Conservation (phyloP, 495 filamentous ascomycete species). For the Trichocladium uniseriatum region DNA sequence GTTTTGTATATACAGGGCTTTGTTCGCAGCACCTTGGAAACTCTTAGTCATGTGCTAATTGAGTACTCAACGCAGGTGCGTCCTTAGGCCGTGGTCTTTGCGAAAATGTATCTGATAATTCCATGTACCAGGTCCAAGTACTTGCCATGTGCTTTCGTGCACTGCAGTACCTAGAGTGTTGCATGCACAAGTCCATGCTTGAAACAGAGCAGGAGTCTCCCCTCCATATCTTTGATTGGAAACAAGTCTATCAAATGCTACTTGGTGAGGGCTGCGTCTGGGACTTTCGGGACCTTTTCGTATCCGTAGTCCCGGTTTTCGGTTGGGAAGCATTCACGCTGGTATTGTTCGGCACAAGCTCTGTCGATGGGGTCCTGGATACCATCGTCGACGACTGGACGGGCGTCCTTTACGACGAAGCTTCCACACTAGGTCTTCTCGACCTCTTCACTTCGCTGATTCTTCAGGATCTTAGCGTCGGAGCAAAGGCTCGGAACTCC, state of each 20-base stretch:
- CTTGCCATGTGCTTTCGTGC: background rate
- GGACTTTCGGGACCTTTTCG: slow-evolving; percentile 18
- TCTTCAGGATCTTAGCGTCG: background rate
- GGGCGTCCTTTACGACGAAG: slow-evolving; percentile 7
- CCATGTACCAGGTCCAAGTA: too few species aligned
- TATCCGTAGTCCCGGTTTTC: slow-evolving; percentile 4
- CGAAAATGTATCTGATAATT: too few species aligned
- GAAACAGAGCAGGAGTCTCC: too few species aligned
- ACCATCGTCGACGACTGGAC: slow-evolving; percentile 13
- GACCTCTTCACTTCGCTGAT: slow-evolving; percentile 15
- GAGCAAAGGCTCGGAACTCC: background rate
- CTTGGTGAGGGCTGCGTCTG: slow-evolving; percentile 11
- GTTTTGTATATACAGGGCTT: too few species aligned
- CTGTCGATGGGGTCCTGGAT: background rate
- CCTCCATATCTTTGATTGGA: slow-evolving; percentile 6
- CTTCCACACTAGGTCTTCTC: slow-evolving; percentile 14
- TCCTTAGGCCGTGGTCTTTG: too few species aligned
- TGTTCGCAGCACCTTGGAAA: too few species aligned
- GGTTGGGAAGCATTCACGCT: slow-evolving; percentile 3
- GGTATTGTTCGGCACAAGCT: slow-evolving; percentile 2
- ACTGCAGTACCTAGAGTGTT: background rate
- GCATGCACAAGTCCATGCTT: background rate
- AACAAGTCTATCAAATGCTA: slow-evolving; percentile 10
- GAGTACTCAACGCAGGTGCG: too few species aligned
- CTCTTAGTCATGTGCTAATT: too few species aligned